Evolutionary conservation across 495 filamentous ascomycete genomes (phyloP), one percentile per base, ranked within the genome.

Genomic region (Endocarpon pusillum): DNA sequence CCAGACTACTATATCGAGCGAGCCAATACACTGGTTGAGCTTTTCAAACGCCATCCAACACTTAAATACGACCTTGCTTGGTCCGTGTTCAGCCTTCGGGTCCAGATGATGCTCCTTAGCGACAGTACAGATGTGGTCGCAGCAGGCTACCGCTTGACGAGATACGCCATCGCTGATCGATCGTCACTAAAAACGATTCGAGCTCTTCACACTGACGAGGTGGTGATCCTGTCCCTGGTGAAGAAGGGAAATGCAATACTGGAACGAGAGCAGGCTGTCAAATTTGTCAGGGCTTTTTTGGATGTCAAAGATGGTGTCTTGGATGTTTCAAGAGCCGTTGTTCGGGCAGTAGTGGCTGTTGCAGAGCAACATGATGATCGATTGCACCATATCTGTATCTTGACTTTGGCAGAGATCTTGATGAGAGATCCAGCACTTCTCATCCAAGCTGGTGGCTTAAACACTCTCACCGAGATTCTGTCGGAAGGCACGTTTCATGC

Each of bases 201-300:
- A 30, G 59, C 66, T 15, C 55, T 96, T 17, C 79, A 93, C 38
- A 94, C 87, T 2, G 89, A 97, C 50, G 81, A 85, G 46, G 63
- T 96, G 18, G 85, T 93, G 4, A 84, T 91, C 33, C 55, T 85
- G 49, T 94, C 89, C 5, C 65, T 97, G 18, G 79, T 86, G 40
- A 94, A 94, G 49, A 86, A 94, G 48, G 78, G 81, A 49, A 94
- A 93, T 48, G 78, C 87, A 8, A 89, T 83, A 48, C 82, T 97
- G 28, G 89, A 97, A 57, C 74, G 89, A 30, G 89, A 97, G 51
- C 89, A 97, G 54, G 89, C 89, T 1, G 54, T 97, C 42, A 97
- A 97, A 50, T 94, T 97, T 55, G 81, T 94, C 17, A 71, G 89
- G 37, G 82, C 85, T 4, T 97, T 97, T 51, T 61, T 97, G 17